Conservation (phyloP, 805 yeast genomes). For the Candida ortonii region DNA sequence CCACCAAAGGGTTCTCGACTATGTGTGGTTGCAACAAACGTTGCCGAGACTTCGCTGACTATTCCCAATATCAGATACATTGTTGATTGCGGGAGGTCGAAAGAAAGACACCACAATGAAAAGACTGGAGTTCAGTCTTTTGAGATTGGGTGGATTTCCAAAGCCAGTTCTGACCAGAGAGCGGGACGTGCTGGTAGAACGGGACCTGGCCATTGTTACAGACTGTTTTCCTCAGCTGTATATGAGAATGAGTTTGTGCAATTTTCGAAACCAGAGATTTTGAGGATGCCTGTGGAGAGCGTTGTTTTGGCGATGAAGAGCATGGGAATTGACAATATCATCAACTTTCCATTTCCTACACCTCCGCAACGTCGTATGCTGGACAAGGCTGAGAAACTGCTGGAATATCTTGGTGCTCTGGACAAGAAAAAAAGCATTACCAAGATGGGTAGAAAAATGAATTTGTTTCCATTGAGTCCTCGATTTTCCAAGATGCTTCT, state of each 20-base stretch:
- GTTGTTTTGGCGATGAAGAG: constrained; percentile 94
- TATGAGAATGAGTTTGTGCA: constrained; percentile 81
- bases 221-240: constrained; percentile 90
- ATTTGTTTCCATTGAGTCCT: constrained; percentile 90
- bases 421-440: constrained; percentile 57
- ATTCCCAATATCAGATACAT: constrained; percentile 95
- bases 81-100: constrained; percentile 91
- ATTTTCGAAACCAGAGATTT: constrained; percentile 84
- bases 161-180: constrained; percentile 95
- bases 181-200: constrained; percentile 98
- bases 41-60: constrained; percentile 96
- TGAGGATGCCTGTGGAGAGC: constrained; percentile 95
- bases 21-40: constrained; percentile 94
- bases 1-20: constrained; percentile 86
- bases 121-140: constrained; percentile 90
- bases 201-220: constrained; percentile 96
- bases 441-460: constrained; percentile 79
- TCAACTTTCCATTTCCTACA: constrained; percentile 92
- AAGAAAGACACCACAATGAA: constrained; percentile 79
- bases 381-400: constrained; percentile 60
- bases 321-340: constrained; percentile 90
- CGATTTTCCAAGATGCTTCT: constrained; percentile 87
- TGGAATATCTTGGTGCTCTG: constrained; percentile 78
- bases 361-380: constrained; percentile 71
- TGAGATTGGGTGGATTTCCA: constrained; percentile 87